A percentile compares a stretch with the other conserved stretches of the same genome.
Evolutionary conservation across 208 protist species (phyloP).

Genomic region (Acanthamoeba royreba): DNA sequence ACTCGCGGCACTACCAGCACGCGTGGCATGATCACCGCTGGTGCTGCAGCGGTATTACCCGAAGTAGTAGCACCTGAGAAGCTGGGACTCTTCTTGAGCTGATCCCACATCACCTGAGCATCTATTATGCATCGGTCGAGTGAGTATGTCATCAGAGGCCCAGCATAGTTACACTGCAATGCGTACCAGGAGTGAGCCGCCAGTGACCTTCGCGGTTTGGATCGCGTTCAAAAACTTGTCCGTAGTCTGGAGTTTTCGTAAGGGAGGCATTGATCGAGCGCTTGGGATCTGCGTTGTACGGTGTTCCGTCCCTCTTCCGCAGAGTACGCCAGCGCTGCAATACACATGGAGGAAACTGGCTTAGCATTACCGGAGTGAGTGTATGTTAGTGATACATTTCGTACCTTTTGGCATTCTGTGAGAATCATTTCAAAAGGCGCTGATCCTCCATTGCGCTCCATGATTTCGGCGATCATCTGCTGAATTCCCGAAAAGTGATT

Average conservation of each 20-base stretch:
- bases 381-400: background rate
- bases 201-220: background rate
- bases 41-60: background rate
- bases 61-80: background rate
- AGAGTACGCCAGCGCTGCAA: constrained; percentile 35
- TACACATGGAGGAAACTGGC: background rate
- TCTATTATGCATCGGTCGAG: background rate
- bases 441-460: background rate
- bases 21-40: background rate
- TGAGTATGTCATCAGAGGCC: background rate
- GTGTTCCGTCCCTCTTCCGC: background rate
- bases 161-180: background rate
- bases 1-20: background rate
- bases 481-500: constrained; percentile 31
- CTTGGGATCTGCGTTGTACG: constrained; percentile 42
- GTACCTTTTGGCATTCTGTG: background rate
- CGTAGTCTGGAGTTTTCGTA: background rate
- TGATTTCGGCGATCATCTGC: constrained; percentile 25
- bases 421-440: constrained; percentile 19
- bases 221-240: constrained; percentile 26
- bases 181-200: constrained; percentile 5
- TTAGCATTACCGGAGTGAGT: background rate
- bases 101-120: constrained; percentile 5
- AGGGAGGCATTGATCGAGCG: constrained; percentile 32
- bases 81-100: background rate